Evolutionary conservation across 2,329 filamentous ascomycete genomes (phyloP).

Genomic region (Sporothrix brasiliensis): DNA sequence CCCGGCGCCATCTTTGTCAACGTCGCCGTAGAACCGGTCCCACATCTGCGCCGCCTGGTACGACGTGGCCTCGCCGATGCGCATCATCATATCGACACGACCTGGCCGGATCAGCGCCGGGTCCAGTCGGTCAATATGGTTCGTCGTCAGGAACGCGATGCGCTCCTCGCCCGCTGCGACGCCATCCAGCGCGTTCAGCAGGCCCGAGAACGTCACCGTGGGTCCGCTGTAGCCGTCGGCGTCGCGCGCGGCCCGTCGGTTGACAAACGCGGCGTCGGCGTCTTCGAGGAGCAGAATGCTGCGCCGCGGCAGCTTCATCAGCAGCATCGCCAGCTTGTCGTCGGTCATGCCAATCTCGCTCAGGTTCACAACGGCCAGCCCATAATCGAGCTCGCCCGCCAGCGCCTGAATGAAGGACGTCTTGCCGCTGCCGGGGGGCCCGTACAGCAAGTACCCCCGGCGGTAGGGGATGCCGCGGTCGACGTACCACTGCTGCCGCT

Average conservation of each 20-base stretch:
- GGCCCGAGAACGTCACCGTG: conserved; percentile 90
- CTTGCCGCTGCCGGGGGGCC: conserved; percentile 88
- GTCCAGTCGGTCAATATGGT: conserved; percentile 87
- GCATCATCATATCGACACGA: conserved; percentile 88
- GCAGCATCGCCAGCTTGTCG: conserved; percentile 80
- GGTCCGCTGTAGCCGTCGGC: conserved; percentile 82
- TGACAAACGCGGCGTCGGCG: conserved; percentile 86
- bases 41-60: conserved; percentile 87
- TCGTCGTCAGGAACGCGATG: conserved; percentile 91
- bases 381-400: conserved; percentile 88
- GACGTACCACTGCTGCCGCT: conserved; percentile 81
- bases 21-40: conserved; percentile 90
- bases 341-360: conserved; percentile 89
- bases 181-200: conserved; percentile 84
- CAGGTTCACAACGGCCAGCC: conserved; percentile 88
- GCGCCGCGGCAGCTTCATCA: conserved; percentile 81
- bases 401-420: conserved; percentile 95
- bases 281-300: conserved; percentile 86
- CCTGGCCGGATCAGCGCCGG: conserved; percentile 88
- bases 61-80: conserved; percentile 82
- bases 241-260: conserved; percentile 75
- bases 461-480: conserved; percentile 94
- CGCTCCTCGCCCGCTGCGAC: conserved; percentile 94
- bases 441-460: conserved; percentile 84
- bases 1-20: conserved; percentile 66